Percentiles rank a stretch among this genome's conserved stretches.
These are phyloP conservation scores for Trichophyton mentagrophytes DNA, from an alignment of 2,329 filamentous ascomycete genomes.

Conservation along the genomic window DNA sequence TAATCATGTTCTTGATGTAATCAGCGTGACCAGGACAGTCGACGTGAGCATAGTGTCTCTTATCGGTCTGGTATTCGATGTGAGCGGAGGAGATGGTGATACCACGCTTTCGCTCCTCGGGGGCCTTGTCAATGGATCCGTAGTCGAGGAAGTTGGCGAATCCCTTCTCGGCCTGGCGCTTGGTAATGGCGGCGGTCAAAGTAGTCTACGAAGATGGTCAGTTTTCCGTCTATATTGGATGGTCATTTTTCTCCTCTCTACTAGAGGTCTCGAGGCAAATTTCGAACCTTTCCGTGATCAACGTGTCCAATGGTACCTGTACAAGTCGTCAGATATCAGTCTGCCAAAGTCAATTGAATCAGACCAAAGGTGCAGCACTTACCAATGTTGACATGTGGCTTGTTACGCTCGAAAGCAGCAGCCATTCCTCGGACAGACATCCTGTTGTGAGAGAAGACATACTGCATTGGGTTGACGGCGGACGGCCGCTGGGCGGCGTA, in stretches of 20 bases:
- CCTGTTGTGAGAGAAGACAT: constrained; percentile 36
- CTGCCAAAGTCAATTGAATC: not conserved
- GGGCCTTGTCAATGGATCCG: constrained; percentile 95
- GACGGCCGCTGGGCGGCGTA: constrained; percentile 56
- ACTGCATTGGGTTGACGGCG: constrained; percentile 62
- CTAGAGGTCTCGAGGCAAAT: constrained; percentile 1
- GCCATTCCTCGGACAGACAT: constrained; percentile 44
- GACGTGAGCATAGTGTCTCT: constrained; percentile 96
- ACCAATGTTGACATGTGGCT: constrained; percentile 99
- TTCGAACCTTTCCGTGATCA: constrained; percentile 89
- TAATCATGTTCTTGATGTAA: constrained; percentile 99
- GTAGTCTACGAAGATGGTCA: constrained; percentile 56
- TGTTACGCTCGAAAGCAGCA: constrained; percentile 65
- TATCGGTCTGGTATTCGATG: constrained; percentile 93
- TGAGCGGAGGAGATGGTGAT: constrained; percentile 98
- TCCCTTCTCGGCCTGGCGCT: constrained; percentile 91
- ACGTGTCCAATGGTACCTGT: constrained; percentile 94
- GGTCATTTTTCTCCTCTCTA: not conserved
- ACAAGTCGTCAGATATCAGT: not conserved
- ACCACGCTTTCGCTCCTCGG: constrained; percentile 98
- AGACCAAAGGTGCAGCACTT: constrained; percentile 20
- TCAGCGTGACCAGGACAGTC: constrained; percentile 99
- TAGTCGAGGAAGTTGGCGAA: constrained; percentile 92
- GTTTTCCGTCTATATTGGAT: constrained; percentile 5
- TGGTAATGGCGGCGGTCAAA: constrained; percentile 95